Evolutionary conservation across 2,329 filamentous ascomycete genomes (phyloP).

Genomic region (Aureobasidium uvarum): DNA sequence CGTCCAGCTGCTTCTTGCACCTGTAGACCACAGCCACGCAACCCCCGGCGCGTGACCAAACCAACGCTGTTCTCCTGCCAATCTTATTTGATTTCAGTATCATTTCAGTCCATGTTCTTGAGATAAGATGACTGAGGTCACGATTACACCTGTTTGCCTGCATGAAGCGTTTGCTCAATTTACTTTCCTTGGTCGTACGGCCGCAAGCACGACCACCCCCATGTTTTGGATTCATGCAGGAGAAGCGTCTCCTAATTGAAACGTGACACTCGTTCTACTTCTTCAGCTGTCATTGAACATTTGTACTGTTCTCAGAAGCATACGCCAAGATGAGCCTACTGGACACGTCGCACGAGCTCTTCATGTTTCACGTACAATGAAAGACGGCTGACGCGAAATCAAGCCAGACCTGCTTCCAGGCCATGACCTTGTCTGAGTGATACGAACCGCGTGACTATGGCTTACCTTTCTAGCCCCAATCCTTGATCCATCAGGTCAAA

Average conservation of each 20-base stretch:
- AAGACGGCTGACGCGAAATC: background rate
- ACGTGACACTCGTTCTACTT: background rate
- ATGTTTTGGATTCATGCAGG: slow-evolving; percentile 15
- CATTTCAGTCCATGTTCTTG: background rate
- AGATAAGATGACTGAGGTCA: slow-evolving; percentile 11
- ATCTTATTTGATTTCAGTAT: background rate
- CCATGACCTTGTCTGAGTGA: background rate
- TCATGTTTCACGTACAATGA: background rate
- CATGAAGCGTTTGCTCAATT: slow-evolving; percentile 2
- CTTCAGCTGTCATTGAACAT: background rate
- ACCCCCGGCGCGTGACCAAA: slow-evolving; percentile 3
- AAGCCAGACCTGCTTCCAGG: background rate
- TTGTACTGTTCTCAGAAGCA: background rate
- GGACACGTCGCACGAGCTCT: background rate
- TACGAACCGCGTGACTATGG: slow-evolving; percentile 1
- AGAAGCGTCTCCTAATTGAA: background rate
- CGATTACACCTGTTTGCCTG: background rate
- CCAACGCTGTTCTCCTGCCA: background rate
- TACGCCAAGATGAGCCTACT: background rate
- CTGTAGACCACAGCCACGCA: slow-evolving; percentile 6
- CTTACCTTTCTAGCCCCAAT: background rate
- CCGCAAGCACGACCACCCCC: background rate
- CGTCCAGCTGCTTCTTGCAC: slow-evolving; percentile 5
- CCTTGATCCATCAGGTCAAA: background rate
- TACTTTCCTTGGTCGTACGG: background rate